These are phyloP conservation scores for Epichloe sylvatica DNA, from an alignment of 2,329 filamentous ascomycete genomes.

Conservation along the genomic window DNA sequence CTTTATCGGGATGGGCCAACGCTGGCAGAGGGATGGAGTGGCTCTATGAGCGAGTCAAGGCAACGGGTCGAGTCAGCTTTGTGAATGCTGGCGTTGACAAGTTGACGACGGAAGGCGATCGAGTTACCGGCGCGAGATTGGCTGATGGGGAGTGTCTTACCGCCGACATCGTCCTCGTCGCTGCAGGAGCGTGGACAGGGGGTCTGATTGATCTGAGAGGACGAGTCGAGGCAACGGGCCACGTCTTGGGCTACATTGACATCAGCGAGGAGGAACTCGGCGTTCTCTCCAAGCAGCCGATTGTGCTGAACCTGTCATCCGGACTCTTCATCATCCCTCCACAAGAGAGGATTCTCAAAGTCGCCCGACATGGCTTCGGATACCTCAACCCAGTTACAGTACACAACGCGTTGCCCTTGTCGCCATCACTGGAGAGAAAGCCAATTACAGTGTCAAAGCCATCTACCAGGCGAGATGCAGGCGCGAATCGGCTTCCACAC, in stretches of 20 bases:
- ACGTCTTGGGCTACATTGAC: constrained; percentile 63
- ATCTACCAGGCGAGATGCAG: constrained; percentile 23
- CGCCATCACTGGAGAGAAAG: constrained; percentile 12
- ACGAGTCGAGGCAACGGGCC: constrained; percentile 66
- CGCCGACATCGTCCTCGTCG: constrained; percentile 64
- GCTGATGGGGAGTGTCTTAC: constrained; percentile 23
- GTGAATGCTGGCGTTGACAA: constrained; percentile 34
- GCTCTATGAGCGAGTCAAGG: constrained; percentile 40
- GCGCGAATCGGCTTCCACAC: constrained; percentile 34
- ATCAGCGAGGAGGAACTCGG: constrained; percentile 59
- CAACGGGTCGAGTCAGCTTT: constrained; percentile 41
- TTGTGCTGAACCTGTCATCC: constrained; percentile 55
- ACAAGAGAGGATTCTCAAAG: constrained; percentile 45
- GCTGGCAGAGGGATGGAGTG: constrained; percentile 57
- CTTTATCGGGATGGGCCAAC: constrained; percentile 65
- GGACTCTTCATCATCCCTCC: constrained; percentile 68
- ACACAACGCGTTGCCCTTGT: constrained; percentile 19
- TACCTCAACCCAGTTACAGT: constrained; percentile 41
- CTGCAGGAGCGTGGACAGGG: constrained; percentile 78
- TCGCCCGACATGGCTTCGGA: constrained; percentile 56
- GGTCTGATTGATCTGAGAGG: constrained; percentile 65
- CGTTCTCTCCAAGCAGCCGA: constrained; percentile 50
- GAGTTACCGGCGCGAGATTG: constrained; percentile 39
- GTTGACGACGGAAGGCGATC: constrained; percentile 25
- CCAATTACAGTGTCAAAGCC: constrained; percentile 24